Evolutionary conservation across 2,329 filamentous ascomycete genomes (phyloP).

Genomic region (Fusarium clavum): DNA sequence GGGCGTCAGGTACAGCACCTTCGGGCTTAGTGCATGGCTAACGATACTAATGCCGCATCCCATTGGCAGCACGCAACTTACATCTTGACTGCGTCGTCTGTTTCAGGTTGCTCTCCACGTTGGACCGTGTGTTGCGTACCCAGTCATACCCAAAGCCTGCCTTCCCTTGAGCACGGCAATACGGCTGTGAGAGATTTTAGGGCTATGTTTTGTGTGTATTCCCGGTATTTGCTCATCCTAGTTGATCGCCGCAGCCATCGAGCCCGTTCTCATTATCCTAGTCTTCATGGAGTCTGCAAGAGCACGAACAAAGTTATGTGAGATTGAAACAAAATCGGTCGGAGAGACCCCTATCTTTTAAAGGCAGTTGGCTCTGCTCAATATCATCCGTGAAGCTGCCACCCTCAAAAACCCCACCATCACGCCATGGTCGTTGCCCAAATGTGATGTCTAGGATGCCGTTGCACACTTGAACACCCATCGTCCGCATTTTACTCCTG

Average conservation of each 20-base stretch:
- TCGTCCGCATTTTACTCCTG: background rate
- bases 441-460: background rate
- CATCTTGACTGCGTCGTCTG: constrained; percentile 34
- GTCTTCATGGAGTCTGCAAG: constrained; percentile 6
- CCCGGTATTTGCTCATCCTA: constrained; percentile 27
- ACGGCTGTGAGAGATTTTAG: constrained; percentile 36
- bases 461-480: background rate
- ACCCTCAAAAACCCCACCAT: background rate
- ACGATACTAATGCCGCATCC: constrained; percentile 20
- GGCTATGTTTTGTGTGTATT: constrained; percentile 21
- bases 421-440: background rate
- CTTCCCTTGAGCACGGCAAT: constrained; percentile 6
- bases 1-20: constrained; percentile 10
- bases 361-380: background rate
- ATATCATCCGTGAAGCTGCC: background rate
- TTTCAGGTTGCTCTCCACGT: constrained; percentile 45
- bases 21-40: constrained; percentile 14
- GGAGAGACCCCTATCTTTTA: background rate
- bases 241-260: constrained; percentile 27
- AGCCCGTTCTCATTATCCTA: constrained; percentile 17
- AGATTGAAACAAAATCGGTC: constrained; percentile 16
- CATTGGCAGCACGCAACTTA: constrained; percentile 26
- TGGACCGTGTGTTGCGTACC: constrained; percentile 37
- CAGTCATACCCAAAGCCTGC: background rate
- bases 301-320: background rate